These are phyloP conservation scores for Diaporthe caulivora DNA, from an alignment of 2,329 filamentous ascomycete genomes.

Conservation along the genomic window DNA sequence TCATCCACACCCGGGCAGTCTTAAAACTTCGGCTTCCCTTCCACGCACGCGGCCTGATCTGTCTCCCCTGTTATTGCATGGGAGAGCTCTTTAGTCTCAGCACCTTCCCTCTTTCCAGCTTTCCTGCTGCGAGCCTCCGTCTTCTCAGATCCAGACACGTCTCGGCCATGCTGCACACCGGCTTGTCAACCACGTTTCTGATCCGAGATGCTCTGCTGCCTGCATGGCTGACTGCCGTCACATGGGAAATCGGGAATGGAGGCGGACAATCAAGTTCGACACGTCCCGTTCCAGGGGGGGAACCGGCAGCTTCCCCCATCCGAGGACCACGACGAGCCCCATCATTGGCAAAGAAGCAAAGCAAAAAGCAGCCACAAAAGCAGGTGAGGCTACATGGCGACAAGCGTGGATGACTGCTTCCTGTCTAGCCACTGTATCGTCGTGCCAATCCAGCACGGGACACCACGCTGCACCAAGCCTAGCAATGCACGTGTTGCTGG, in stretches of 20 bases:
- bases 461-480: background rate
- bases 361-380: conserved; percentile 15
- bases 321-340: conserved; percentile 5
- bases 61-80: conserved; percentile 33
- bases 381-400: conserved; percentile 23
- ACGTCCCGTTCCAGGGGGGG: background rate
- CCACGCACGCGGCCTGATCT: background rate
- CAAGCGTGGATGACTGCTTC: conserved; percentile 27
- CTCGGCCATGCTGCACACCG: conserved; percentile 28
- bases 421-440: conserved; percentile 25
- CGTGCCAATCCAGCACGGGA: conserved; percentile 23
- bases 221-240: conserved; percentile 28
- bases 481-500: conserved; percentile 25
- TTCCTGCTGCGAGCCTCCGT: conserved; percentile 31
- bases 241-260: conserved; percentile 1
- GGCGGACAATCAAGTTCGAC: conserved; percentile 4
- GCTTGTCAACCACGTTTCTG: conserved; percentile 34
- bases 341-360: conserved; percentile 7
- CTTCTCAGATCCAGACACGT: conserved; percentile 33
- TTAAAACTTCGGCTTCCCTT: conserved; percentile 13
- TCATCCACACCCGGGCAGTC: conserved; percentile 24
- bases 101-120: conserved; percentile 17
- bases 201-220: background rate
- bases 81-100: conserved; percentile 14
- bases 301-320: background rate